Percentiles rank a stretch among this genome's conserved stretches.
phyloP scores from a whole-genome alignment of 2,329 filamentous ascomycete species.

The Penicillium sp. region DNA sequence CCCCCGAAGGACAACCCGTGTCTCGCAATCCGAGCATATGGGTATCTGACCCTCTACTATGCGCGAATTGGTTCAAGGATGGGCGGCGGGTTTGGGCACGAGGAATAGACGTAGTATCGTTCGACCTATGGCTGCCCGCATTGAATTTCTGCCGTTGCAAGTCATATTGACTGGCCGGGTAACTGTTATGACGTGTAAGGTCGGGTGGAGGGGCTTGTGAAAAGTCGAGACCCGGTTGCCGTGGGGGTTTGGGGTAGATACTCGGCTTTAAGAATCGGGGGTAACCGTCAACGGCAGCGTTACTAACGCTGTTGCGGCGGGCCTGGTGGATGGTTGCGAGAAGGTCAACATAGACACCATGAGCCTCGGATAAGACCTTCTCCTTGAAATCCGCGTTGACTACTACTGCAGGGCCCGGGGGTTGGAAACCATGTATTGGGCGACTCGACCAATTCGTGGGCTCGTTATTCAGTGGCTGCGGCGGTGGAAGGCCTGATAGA shows the following conservation, averaged over 20 bases:
- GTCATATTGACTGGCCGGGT: constrained; percentile 38
- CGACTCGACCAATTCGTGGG: constrained; percentile 26
- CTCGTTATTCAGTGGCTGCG: constrained; percentile 22
- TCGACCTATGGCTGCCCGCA: constrained; percentile 10
- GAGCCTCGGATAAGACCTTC: constrained; percentile 66
- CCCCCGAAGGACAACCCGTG: constrained; percentile 30
- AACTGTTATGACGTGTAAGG: constrained; percentile 34
- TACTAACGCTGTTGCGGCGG: constrained; percentile 49
- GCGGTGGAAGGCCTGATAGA: constrained; percentile 20
- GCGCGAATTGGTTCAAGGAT: constrained; percentile 25
- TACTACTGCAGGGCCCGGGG: constrained; percentile 21
- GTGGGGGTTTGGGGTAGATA: constrained; percentile 61
- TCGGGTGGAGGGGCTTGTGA: constrained; percentile 33
- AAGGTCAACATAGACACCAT: constrained; percentile 69
- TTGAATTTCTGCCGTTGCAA: constrained; percentile 22
- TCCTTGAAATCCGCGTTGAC: constrained; percentile 60
- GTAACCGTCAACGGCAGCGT: constrained; percentile 38
- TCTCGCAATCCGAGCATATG: constrained; percentile 32
- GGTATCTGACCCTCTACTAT: constrained; percentile 25
- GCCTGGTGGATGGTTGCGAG: constrained; percentile 62
- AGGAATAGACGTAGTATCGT: constrained; percentile 15
- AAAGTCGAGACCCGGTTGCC: constrained; percentile 54
- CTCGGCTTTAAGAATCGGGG: constrained; percentile 51
- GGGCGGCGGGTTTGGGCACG: constrained; percentile 23
- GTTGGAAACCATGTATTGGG: constrained; percentile 22